These are phyloP conservation scores for Mikania micrantha DNA, from an alignment of 129 eudicot genomes.

Conservation along the genomic window DNA sequence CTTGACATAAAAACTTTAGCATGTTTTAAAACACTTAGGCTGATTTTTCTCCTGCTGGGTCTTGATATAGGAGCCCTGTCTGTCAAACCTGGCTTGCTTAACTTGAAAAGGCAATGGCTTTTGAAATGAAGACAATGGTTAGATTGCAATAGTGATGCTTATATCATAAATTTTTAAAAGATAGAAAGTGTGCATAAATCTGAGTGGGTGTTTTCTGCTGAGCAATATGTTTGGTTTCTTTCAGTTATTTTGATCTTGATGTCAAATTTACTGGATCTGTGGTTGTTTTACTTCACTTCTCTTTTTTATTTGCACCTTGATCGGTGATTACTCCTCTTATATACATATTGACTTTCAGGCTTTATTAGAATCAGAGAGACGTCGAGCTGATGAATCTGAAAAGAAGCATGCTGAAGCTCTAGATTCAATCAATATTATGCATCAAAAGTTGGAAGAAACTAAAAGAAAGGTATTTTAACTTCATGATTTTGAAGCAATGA, in stretches of 20 bases:
- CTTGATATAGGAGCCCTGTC: neutral
- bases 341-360: slow-evolving; percentile 40
- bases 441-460: slow-evolving; percentile 68
- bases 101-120: neutral
- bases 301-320: neutral
- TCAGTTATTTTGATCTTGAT: neutral
- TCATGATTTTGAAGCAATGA: slow-evolving; percentile 26
- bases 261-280: neutral
- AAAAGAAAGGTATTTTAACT: slow-evolving; percentile 63
- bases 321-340: neutral
- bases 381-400: slow-evolving; percentile 75
- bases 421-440: slow-evolving; percentile 51
- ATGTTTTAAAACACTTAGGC: neutral
- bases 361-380: slow-evolving; percentile 56
- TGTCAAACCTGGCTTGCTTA: slow-evolving; percentile 4
- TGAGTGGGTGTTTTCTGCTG: neutral
- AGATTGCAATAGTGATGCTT: neutral
- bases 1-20: neutral
- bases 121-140: neutral
- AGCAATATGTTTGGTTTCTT: slow-evolving; percentile 11
- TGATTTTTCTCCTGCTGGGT: neutral
- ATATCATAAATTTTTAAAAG: neutral
- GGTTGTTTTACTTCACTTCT: neutral
- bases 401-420: slow-evolving; percentile 51
- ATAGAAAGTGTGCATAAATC: neutral